Percentiles rank a stretch among this genome's conserved stretches.
Evolutionary conservation across 2,329 filamentous ascomycete genomes (phyloP).

Genomic region (Chalara sp.): DNA sequence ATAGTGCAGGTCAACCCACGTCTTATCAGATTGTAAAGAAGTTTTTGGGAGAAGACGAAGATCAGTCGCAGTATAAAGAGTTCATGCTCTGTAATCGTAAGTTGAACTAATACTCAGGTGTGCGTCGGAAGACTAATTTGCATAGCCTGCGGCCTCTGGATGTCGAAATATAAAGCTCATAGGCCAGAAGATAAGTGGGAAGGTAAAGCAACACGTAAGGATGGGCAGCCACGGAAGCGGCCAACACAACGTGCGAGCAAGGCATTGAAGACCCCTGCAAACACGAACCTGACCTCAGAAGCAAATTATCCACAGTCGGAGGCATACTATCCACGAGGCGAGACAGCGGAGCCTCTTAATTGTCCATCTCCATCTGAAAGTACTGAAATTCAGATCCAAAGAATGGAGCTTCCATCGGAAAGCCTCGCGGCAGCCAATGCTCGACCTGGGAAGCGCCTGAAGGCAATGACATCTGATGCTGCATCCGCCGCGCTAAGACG

Average conservation of each 20-base stretch:
- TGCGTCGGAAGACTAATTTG: constrained; percentile 12
- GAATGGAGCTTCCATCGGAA: constrained; percentile 2
- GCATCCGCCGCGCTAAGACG: constrained; percentile 24
- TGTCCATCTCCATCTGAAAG: neutral
- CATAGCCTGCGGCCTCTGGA: constrained; percentile 83
- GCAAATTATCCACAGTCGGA: constrained; percentile 39
- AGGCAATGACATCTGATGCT: constrained; percentile 25
- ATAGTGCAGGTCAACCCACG: constrained; percentile 54
- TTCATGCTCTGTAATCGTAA: constrained; percentile 82
- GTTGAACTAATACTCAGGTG: constrained; percentile 26
- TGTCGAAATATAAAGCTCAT: constrained; percentile 80
- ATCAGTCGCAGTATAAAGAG: constrained; percentile 62
- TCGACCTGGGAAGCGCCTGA: constrained; percentile 5
- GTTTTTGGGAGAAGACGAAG: constrained; percentile 51
- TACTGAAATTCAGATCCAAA: neutral
- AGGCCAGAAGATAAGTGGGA: constrained; percentile 81
- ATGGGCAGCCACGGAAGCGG: neutral
- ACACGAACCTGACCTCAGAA: constrained; percentile 13
- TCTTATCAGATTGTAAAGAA: constrained; percentile 77
- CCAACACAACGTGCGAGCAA: neutral
- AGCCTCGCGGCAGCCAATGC: too few species aligned
- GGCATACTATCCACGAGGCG: constrained; percentile 14
- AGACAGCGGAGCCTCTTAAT: neutral
- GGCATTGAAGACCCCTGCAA: neutral
- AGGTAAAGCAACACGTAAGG: constrained; percentile 22